Evolutionary conservation across 345 rosid genomes (phyloP), one percentile per base, ranked within the genome.

Genomic region (Murraya paniculata): DNA sequence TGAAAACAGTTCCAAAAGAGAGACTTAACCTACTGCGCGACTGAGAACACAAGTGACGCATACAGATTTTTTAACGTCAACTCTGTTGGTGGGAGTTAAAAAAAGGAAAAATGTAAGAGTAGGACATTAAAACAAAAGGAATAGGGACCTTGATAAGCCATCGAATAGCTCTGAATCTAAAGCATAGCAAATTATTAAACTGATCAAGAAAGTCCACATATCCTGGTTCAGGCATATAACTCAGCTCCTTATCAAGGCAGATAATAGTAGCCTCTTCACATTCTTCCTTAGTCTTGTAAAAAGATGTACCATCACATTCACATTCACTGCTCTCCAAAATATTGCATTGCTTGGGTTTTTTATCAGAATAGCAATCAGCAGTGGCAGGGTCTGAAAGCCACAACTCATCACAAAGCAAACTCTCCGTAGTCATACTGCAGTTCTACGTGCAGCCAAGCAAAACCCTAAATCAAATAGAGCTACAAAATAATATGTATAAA

Each of bases 391-490:
- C 59, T 3, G 87, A 84, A 28, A 84, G 86, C 89, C 85, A 87
- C 18, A 53, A 75, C 81, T 89, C 92, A 71, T 89, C 87, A 66
- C 90, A 89, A 55, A 87, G 85, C 84, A 89, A 83, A 41, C 45
- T 76, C 61, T 87, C 88, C 87, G 82, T 83, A 27, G 10, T 27
- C 24, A 14, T 66, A 11, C 50, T 45, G 50, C 50, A 45, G 5
- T 45, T 45, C 50, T 45, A 45, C 50, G 50, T 13, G 50, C 50
- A 11, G 31, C 73, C 56, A 48, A 28, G 68, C 4, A 48, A 48
- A 45, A 18, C 73, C 73, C 30, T 64, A 33, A 18, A 45, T 14
- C 36, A 1, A 6, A 25, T 10, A 25, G 19, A 45, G 50, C 50
- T 45, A 13, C 3, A 3, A 45, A 45, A 13, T 13, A 45, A 45